Percentiles rank a stretch among this genome's conserved stretches.
These are phyloP conservation scores for Nicotiana sylvestris DNA, from an alignment of 257 asterid genomes.

Conservation along the genomic window DNA sequence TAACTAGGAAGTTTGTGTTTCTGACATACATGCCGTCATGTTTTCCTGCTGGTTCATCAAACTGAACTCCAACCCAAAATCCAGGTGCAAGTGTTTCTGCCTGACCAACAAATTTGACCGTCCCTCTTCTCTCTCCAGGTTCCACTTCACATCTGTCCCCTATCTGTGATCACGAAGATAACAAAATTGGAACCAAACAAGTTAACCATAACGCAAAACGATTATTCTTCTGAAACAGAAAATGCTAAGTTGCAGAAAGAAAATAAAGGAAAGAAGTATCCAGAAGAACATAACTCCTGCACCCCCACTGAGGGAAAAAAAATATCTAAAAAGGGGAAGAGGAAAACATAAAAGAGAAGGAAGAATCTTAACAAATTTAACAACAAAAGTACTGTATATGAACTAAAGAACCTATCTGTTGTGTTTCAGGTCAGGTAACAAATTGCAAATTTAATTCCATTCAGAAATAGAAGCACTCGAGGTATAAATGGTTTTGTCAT, in stretches of 20 bases:
- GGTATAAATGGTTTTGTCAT: no score
- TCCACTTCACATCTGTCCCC: slow-evolving; percentile 96
- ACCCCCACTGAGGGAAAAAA: background rate
- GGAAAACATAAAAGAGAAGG: background rate
- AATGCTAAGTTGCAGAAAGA: background rate
- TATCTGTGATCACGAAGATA: slow-evolving; percentile 35
- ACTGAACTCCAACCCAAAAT: slow-evolving; percentile 89
- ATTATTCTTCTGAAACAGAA: background rate
- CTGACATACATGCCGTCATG: slow-evolving; percentile 86
- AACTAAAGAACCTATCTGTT: no score
- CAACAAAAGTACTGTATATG: background rate
- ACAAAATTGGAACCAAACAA: background rate
- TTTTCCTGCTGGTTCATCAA: slow-evolving; percentile 90
- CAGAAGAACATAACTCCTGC: background rate
- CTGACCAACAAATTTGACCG: slow-evolving; percentile 70
- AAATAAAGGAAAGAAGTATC: background rate
- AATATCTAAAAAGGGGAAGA: background rate
- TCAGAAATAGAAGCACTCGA: no score
- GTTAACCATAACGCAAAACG: background rate
- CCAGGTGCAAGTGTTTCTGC: slow-evolving; percentile 91
- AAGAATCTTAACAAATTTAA: background rate
- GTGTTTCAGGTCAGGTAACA: no score
- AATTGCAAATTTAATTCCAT: no score
- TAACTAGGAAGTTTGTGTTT: slow-evolving; percentile 9
- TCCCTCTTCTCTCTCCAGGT: slow-evolving; percentile 87